Percentiles rank a stretch among this genome's conserved stretches.
Conservation (phyloP, 441 rosid species). For the Biscutella laevigata region DNA sequence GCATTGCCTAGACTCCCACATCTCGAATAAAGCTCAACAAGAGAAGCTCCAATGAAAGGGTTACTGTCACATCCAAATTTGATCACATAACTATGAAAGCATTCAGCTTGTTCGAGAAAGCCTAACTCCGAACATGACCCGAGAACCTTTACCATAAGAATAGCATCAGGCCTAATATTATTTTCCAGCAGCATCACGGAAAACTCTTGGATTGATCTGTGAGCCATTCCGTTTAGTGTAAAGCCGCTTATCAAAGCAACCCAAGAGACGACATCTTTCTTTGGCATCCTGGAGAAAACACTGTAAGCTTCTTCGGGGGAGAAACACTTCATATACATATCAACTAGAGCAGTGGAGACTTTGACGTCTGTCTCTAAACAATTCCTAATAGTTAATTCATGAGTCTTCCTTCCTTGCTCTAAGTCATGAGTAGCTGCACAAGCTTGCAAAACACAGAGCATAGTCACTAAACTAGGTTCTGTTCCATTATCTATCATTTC, state of each 20-base stretch:
- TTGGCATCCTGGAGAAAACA: slow-evolving; percentile 38
- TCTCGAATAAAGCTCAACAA: slow-evolving; percentile 49
- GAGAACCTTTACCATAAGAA: slow-evolving; percentile 48
- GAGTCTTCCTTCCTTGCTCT: slow-evolving; percentile 40
- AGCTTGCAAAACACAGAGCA: slow-evolving; percentile 38
- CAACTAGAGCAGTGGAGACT: slow-evolving; percentile 39
- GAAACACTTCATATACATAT: slow-evolving; percentile 54
- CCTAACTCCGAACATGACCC: slow-evolving; percentile 43
- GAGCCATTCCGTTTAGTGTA: slow-evolving; percentile 42
- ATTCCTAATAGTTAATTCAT: slow-evolving; percentile 32
- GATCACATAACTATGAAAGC: slow-evolving; percentile 41
- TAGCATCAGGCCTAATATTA: slow-evolving; percentile 38
- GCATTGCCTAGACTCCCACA: slow-evolving; percentile 41
- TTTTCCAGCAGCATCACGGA: slow-evolving; percentile 28
- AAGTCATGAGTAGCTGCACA: slow-evolving; percentile 36
- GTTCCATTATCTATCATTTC: slow-evolving; percentile 33
- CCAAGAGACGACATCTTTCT: slow-evolving; percentile 51
- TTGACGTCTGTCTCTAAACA: slow-evolving; percentile 31
- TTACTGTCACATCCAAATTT: slow-evolving; percentile 35
- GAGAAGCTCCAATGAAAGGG: slow-evolving; percentile 35
- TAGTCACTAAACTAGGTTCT: slow-evolving; percentile 35
- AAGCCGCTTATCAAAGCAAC: slow-evolving; percentile 44
- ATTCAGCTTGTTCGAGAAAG: slow-evolving; percentile 39
- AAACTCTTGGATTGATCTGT: slow-evolving; percentile 34
- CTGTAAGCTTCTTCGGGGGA: slow-evolving; percentile 37